Conservation (phyloP, 2,329 filamentous ascomycete genomes). For the Catunica adiposa region DNA sequence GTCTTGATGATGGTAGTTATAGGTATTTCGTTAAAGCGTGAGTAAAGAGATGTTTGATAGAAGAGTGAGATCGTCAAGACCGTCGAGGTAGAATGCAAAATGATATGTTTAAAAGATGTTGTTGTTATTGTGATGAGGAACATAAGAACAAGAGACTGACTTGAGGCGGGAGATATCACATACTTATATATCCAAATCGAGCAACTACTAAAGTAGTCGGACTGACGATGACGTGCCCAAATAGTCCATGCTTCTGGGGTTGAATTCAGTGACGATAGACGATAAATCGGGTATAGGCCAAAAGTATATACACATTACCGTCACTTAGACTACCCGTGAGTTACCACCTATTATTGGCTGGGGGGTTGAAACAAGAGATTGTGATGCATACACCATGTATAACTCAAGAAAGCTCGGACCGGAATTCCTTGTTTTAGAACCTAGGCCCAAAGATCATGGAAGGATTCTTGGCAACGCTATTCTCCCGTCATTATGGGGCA, state of each 20-base stretch:
- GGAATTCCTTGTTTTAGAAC: not conserved
- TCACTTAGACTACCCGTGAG: constrained; percentile 5
- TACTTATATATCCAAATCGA: constrained; percentile 12
- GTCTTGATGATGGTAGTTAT: not conserved
- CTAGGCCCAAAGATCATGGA: not conserved
- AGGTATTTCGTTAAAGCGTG: not conserved
- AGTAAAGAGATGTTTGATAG: not conserved
- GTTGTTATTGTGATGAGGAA: constrained; percentile 4
- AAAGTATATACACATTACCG: constrained; percentile 2
- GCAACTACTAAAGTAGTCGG: constrained; percentile 2
- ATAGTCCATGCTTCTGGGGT: not conserved
- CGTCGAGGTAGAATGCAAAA: not conserved
- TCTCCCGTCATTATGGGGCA: not conserved
- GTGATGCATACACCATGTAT: constrained; percentile 5
- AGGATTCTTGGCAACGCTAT: not conserved
- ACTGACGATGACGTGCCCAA: constrained; percentile 8
- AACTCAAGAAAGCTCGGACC: not conserved
- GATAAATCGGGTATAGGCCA: not conserved
- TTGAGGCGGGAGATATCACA: not conserved
- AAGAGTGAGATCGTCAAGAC: constrained; percentile 3
- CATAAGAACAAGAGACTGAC: not conserved
- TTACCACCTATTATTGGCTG: not conserved
- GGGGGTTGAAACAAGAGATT: constrained; percentile 1
- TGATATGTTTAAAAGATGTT: not conserved
- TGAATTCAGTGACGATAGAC: constrained; percentile 5